These are phyloP conservation scores for Delphinella strobiligena DNA, from an alignment of 2,329 filamentous ascomycete species.

Conservation along the genomic window DNA sequence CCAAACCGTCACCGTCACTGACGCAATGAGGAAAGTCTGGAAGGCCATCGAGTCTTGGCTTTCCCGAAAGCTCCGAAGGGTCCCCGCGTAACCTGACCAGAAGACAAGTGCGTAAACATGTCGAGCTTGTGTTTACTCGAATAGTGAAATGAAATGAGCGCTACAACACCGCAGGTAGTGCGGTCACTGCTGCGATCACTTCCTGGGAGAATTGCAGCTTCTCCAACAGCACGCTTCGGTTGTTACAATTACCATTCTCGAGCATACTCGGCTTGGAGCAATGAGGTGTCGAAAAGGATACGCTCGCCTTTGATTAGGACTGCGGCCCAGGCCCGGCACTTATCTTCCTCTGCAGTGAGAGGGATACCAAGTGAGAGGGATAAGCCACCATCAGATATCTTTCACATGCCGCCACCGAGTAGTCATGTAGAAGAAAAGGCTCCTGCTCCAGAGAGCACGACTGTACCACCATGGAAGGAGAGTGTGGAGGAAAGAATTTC, in stretches of 20 bases:
- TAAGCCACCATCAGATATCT: not conserved
- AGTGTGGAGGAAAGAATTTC: too few species aligned
- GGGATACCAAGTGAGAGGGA: not conserved
- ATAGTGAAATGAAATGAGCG: not conserved
- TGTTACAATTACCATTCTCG: not conserved
- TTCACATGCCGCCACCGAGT: not conserved
- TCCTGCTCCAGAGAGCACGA: not conserved
- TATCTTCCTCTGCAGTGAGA: not conserved
- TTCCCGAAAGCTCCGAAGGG: not conserved
- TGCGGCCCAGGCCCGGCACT: not conserved
- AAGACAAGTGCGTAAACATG: not conserved
- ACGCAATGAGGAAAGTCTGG: too few species aligned
- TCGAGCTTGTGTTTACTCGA: not conserved
- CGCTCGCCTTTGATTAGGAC: not conserved
- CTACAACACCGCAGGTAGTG: not conserved
- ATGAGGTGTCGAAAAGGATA: not conserved
- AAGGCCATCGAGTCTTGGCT: not conserved
- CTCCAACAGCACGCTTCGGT: not conserved
- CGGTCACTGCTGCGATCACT: not conserved
- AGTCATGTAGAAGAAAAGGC: not conserved
- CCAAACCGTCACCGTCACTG: too few species aligned
- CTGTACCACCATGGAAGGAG: too few species aligned
- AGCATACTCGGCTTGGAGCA: not conserved
- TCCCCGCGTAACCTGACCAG: not conserved
- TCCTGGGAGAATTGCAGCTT: not conserved